Conservation (phyloP, 2,329 filamentous ascomycete genomes). For the Cladorrhinum sp. region DNA sequence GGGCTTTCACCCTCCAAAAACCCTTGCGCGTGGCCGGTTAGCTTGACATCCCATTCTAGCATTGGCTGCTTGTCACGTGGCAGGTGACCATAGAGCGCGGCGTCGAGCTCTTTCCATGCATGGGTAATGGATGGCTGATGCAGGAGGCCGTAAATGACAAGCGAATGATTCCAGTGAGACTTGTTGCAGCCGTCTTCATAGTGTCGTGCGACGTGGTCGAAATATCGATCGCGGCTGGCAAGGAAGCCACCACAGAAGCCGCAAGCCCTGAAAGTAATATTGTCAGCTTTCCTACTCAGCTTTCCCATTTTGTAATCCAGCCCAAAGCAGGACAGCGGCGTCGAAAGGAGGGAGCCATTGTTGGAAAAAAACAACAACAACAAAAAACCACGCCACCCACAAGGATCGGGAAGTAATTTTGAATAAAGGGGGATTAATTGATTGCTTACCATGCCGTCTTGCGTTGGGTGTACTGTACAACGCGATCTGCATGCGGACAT, state of each 20-base stretch:
- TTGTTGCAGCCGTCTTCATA: constrained; percentile 63
- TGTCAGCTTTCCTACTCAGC: background rate
- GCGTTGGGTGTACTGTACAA: constrained; percentile 56
- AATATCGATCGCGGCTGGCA: constrained; percentile 62
- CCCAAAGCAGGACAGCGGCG: background rate
- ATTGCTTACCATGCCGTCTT: constrained; percentile 56
- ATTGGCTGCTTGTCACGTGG: constrained; percentile 52
- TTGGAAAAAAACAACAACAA: background rate
- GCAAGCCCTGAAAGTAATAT: constrained; percentile 40
- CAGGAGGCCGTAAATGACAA: constrained; percentile 64
- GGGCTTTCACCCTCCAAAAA: constrained; percentile 61
- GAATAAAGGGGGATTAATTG: background rate
- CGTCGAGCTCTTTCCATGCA: constrained; percentile 58
- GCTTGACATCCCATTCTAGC: constrained; percentile 57
- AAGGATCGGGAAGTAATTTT: background rate
- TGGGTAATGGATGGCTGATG: constrained; percentile 61
- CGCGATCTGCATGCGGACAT: constrained; percentile 62
- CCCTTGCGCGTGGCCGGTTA: constrained; percentile 54
- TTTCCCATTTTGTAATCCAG: background rate
- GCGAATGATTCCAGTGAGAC: constrained; percentile 65
- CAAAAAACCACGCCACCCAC: too few species aligned
- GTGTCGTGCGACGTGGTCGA: constrained; percentile 66
- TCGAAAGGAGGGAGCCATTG: background rate
- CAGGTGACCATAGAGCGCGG: constrained; percentile 42
- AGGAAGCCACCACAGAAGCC: constrained; percentile 65